Evolutionary conservation across 2,329 filamentous ascomycete species (phyloP).

Genomic region (Pseudovirgaria hyperparasitica): DNA sequence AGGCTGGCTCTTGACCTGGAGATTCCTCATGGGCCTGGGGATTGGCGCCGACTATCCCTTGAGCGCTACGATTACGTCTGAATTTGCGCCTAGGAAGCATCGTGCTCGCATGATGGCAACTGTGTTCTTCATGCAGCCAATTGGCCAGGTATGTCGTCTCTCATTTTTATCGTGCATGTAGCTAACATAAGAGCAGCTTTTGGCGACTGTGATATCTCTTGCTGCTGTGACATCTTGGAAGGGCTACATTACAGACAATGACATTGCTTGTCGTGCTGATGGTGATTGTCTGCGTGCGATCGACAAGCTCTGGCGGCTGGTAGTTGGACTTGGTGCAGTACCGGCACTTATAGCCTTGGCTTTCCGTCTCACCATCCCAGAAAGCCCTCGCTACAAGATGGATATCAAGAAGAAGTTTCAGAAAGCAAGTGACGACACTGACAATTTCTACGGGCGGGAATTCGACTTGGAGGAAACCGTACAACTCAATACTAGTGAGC

Average conservation of each 20-base stretch:
- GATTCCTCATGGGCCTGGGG: conserved; percentile 26
- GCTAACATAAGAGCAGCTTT: conserved; percentile 5
- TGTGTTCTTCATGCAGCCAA: conserved; percentile 30
- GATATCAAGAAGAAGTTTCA: conserved; percentile 24
- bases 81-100: conserved; percentile 24
- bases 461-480: too few species aligned
- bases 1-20: conserved; percentile 27
- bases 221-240: conserved; percentile 15
- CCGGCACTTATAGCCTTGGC: conserved; percentile 24
- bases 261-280: conserved; percentile 8
- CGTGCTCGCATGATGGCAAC: conserved; percentile 28
- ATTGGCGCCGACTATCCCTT: conserved; percentile 27
- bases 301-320: conserved; percentile 26
- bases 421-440: conserved; percentile 19
- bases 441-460: conserved; percentile 18
- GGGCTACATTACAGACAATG: conserved; percentile 11
- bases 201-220: conserved; percentile 18
- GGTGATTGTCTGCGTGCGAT: conserved; percentile 19
- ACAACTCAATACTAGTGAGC: too few species aligned
- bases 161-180: conserved; percentile 4
- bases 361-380: conserved; percentile 29
- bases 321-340: conserved; percentile 27
- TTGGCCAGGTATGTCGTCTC: conserved; percentile 19
- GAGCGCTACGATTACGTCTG: conserved; percentile 24
- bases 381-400: conserved; percentile 26